Base-by-base conservation (phyloP, 352 stramenopile genomes). In the Phytophthora gonapodyides region DNA sequence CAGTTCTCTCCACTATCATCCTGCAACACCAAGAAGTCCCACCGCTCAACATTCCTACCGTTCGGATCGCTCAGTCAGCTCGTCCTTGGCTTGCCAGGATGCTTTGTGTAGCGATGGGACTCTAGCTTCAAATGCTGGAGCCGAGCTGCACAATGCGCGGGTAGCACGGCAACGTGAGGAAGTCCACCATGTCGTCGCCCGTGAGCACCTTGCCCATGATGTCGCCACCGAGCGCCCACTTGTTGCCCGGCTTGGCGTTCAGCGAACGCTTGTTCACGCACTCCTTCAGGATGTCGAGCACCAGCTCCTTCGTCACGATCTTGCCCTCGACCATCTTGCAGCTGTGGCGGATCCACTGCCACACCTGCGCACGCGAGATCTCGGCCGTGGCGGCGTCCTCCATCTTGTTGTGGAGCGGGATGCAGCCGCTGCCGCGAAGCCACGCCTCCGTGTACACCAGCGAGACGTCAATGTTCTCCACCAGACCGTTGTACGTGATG, bases 371-470 rank as follows among this genome's bases (percentile, higher is more conserved):
- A 48, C 94, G 85, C 51, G 88, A 97, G 56, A 98, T 98, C 71
- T 98, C 94, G 27, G 94, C 94, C 43, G 94, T 98, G 21, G 94
- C 94, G 13, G 94, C 94, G 73, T 98, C 94, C 73, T 98, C 94
- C 94, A 98, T 98, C 64, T 97, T 94, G 76, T 98, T 94, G 74
- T 98, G 84, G 21, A 98, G 72, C 52, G 94, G 92, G 66, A 98
- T 98, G 73, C 92, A 98, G 24, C 94, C 94, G 48, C 91, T 87
- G 51, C 94, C 94, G 33, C 94, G 81, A 52, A 98, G 80, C 94
- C 94, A 98, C 36, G 94, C 94, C 69, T 98, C 94, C 35, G 89
- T 97, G 73, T 98, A 98, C 16, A 96, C 88, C 11, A 98, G 81
- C 27, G 96, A 93, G 58, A 98, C 95, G 37, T 93, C 85, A 50